Evolutionary conservation across 371 early-diverging fungal species (phyloP).

Genomic region (Rhizopus arrhizus): DNA sequence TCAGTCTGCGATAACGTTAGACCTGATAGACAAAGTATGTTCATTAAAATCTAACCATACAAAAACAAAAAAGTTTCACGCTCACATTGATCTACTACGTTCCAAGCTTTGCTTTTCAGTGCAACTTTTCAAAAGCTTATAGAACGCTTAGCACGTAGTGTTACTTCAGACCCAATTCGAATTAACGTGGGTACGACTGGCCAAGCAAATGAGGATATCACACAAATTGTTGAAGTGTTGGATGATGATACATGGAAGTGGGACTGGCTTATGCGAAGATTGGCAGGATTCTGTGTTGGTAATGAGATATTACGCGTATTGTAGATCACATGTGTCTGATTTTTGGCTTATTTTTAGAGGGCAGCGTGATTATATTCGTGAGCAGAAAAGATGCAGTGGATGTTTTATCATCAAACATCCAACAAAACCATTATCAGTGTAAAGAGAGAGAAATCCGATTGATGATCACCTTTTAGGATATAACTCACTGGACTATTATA

Average conservation of each 20-base stretch:
- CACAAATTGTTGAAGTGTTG: slow-evolving; percentile 69
- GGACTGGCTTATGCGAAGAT: slow-evolving; percentile 62
- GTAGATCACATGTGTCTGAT: neutral
- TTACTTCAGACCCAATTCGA: slow-evolving; percentile 88
- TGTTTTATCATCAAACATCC: slow-evolving; percentile 57
- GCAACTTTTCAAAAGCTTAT: slow-evolving; percentile 99
- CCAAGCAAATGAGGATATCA: slow-evolving; percentile 79
- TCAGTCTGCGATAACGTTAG: slow-evolving; percentile 91
- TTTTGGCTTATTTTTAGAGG: slow-evolving; percentile 45
- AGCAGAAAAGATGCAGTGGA: slow-evolving; percentile 68
- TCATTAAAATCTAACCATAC: neutral
- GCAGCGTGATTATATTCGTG: slow-evolving; percentile 71
- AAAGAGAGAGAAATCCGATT: slow-evolving; percentile 12
- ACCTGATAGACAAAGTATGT: slow-evolving; percentile 74
- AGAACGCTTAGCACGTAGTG: slow-evolving; percentile 87
- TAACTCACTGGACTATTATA: slow-evolving; percentile 5
- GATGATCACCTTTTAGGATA: neutral
- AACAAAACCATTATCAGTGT: slow-evolving; percentile 57
- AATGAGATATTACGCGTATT: slow-evolving; percentile 12
- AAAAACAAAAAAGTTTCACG: neutral
- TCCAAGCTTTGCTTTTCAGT: slow-evolving; percentile 92
- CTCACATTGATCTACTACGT: slow-evolving; percentile 13
- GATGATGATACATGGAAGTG: slow-evolving; percentile 67
- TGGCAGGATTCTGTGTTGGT: slow-evolving; percentile 62
- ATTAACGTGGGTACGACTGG: slow-evolving; percentile 76